These are phyloP conservation scores for Pachysandra terminalis DNA, from an alignment of 164 flowering plant genomes.

Conservation along the genomic window DNA sequence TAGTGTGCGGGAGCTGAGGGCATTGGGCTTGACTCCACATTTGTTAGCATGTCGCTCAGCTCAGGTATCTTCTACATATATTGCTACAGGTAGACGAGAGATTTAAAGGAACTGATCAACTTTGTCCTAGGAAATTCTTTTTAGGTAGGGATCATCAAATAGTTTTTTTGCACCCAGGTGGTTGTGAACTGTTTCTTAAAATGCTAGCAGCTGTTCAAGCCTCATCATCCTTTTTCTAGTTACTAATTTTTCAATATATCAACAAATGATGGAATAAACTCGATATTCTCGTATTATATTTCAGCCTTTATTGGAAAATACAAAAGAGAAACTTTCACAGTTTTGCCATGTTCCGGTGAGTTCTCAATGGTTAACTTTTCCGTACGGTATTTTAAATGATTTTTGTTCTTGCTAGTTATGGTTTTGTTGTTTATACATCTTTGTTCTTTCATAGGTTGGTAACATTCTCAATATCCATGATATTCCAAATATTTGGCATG, in stretches of 20 bases:
- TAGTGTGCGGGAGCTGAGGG: conserved; percentile 92
- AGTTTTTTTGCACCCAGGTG: too few species aligned
- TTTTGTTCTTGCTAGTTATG: neutral
- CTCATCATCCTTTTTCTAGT: neutral
- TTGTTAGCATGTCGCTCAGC: conserved; percentile 91
- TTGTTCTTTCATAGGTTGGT: conserved; percentile 43
- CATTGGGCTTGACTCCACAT: conserved; percentile 93
- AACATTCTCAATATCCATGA: conserved; percentile 90
- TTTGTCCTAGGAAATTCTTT: too few species aligned
- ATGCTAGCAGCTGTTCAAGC: neutral
- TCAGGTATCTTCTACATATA: conserved; percentile 43
- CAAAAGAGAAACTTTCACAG: conserved; percentile 90
- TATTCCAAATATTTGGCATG: conserved; percentile 97
- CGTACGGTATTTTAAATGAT: conserved; percentile 8
- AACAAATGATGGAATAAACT: neutral
- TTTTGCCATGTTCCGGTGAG: conserved; percentile 97
- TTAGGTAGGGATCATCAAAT: too few species aligned
- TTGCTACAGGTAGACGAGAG: neutral
- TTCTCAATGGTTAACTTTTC: conserved; percentile 9
- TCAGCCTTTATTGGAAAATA: conserved; percentile 81
- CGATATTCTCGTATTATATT: conserved; percentile 14
- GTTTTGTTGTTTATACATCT: neutral
- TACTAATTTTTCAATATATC: too few species aligned
- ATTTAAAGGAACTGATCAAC: too few species aligned
- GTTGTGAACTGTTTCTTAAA: neutral